Conservation (phyloP, 768 basidiomycete genomes). For the Amanita rubescens region DNA sequence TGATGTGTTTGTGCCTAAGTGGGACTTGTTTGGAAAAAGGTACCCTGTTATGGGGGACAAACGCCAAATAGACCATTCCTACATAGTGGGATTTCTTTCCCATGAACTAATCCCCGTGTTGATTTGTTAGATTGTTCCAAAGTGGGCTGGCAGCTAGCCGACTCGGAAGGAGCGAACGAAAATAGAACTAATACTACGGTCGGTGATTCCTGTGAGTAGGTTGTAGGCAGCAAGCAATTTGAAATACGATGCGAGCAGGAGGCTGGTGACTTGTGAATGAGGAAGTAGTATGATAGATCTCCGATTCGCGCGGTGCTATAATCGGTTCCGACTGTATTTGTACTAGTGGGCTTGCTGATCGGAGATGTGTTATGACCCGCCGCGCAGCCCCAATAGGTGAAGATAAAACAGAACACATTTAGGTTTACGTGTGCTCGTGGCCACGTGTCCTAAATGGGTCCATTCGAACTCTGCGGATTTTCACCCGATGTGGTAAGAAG, state of each 20-base stretch:
- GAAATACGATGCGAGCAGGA: neutral
- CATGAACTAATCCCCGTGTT: neutral
- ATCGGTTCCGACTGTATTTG: slow-evolving; percentile 8
- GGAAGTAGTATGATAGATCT: neutral
- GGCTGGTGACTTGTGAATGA: neutral
- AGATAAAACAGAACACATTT: slow-evolving; percentile 1
- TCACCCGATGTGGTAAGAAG: slow-evolving; percentile 6
- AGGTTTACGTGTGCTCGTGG: slow-evolving; percentile 7
- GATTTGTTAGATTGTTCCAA: neutral
- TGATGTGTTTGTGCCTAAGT: slow-evolving; percentile 4
- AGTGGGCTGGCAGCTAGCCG: neutral
- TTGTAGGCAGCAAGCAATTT: neutral
- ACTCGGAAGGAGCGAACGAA: neutral
- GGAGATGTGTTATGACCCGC: slow-evolving; percentile 1
- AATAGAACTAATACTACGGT: neutral
- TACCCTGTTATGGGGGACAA: neutral
- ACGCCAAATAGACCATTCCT: neutral
- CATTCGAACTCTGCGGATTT: slow-evolving; percentile 8
- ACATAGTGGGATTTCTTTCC: neutral
- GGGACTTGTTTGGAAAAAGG: slow-evolving; percentile 1
- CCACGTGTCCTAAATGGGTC: slow-evolving; percentile 9
- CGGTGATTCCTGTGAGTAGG: neutral
- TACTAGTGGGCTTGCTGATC: neutral
- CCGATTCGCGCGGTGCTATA: slow-evolving; percentile 6
- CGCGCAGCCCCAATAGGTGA: slow-evolving; percentile 7